Evolutionary conservation across 257 asterid species (phyloP).

Genomic region (Primulina tabacum): DNA sequence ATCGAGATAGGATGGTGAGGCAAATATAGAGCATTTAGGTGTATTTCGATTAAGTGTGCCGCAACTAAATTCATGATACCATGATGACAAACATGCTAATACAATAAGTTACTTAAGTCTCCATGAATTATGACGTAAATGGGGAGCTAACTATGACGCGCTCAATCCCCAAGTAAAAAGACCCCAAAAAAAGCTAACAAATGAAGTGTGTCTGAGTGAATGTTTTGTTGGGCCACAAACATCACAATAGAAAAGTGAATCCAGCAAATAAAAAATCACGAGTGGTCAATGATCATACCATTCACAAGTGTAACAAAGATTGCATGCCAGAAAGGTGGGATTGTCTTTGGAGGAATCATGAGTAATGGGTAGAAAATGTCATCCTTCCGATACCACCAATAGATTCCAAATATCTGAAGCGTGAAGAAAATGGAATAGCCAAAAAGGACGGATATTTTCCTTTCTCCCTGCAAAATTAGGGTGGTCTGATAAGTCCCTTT

Average conservation of each 20-base stretch:
- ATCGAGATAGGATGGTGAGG: background rate
- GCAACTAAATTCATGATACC: background rate
- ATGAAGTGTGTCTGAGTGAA: slow-evolving; percentile 7
- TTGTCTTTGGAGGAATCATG: slow-evolving; percentile 78
- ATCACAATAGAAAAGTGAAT: slow-evolving; percentile 5
- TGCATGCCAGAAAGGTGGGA: slow-evolving; percentile 97
- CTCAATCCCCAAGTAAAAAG: background rate
- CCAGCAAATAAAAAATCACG: slow-evolving; percentile 8
- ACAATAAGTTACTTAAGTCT: background rate
- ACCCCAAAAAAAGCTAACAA: slow-evolving; percentile 9
- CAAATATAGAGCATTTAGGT: background rate
- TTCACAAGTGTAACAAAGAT: slow-evolving; percentile 69
- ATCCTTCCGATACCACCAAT: slow-evolving; percentile 77
- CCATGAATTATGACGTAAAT: background rate
- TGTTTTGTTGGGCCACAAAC: background rate
- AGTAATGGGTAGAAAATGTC: slow-evolving; percentile 63
- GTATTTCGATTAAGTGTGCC: slow-evolving; percentile 10
- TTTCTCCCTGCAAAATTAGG: slow-evolving; percentile 72
- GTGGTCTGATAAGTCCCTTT: slow-evolving; percentile 5
- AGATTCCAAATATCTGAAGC: slow-evolving; percentile 66
- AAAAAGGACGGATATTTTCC: slow-evolving; percentile 60
- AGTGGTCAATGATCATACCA: slow-evolving; percentile 45
- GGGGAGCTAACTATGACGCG: background rate
- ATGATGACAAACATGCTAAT: background rate
- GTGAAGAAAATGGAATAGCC: slow-evolving; percentile 51